Conservation (phyloP, 352 stramenopile genomes). For the Phytophthora nicotianae region DNA sequence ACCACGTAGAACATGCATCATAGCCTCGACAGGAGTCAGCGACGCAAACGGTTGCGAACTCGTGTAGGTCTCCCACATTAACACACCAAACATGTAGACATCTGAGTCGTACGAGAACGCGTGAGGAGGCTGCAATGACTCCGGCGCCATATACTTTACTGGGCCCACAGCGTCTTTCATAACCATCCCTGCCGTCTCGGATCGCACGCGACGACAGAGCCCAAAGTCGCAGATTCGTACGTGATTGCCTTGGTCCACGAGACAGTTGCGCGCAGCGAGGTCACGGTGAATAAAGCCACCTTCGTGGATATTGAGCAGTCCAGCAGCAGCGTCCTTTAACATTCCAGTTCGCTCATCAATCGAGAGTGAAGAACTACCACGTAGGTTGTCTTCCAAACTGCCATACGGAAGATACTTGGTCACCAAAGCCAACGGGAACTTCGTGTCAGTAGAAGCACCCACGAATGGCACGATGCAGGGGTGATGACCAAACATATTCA, state of each 20-base stretch:
- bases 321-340: conserved; percentile 73
- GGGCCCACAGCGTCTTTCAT: conserved; percentile 73
- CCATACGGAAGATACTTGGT: conserved; percentile 80
- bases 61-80: conserved; percentile 85
- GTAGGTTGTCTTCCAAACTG: conserved; percentile 76
- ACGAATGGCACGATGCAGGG: conserved; percentile 85
- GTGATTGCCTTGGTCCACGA: conserved; percentile 63
- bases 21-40: conserved; percentile 63
- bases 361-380: conserved; percentile 31
- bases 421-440: conserved; percentile 66
- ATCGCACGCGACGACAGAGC: conserved; percentile 65
- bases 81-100: conserved; percentile 84
- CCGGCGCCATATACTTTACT: conserved; percentile 86
- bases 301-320: conserved; percentile 86
- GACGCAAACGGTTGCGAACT: conserved; percentile 55
- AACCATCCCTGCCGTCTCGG: conserved; percentile 52
- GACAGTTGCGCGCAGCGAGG: conserved; percentile 78
- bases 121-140: conserved; percentile 78
- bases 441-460: conserved; percentile 71
- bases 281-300: conserved; percentile 86
- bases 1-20: conserved; percentile 65
- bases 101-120: conserved; percentile 81
- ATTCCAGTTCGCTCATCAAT: conserved; percentile 60
- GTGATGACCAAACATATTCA: conserved; percentile 86
- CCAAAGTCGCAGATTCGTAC: conserved; percentile 87